Evolutionary conservation across 2,329 filamentous ascomycete genomes (phyloP), one percentile per base, ranked within the genome.

Genomic region (Calonectria crousiana): DNA sequence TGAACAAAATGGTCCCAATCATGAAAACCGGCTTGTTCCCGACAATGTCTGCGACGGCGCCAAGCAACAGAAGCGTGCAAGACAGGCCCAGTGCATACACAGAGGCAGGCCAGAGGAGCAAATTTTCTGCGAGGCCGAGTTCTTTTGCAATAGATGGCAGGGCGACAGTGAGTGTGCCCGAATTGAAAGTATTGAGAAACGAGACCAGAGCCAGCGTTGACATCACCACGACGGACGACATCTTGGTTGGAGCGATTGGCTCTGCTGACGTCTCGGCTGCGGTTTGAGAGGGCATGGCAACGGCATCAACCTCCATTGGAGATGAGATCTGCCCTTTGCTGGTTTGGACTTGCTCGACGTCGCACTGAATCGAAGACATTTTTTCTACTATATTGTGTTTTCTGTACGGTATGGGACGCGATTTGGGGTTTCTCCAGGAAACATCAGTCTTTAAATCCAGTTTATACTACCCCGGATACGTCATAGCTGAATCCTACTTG

Each of bases 41-140:
- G 6, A 86, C 77, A 0, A 85, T 79, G 64, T 86, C 85, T 6
- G 83, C 83, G 0, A 85, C 74, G 0, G 84, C 82, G 13, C 84
- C 85, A 60, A 85, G 83, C 4, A 86, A 78, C 51, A 86, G 82
- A 6, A 86, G 56, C 0, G 79, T 60, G 23, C 78, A 80, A 4
- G 78, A 77, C 0, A 78, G 67, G 0, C 73, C 75, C 0, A 80
- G 69, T 0, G 78, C 77, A 0, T 80, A 80, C 0, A 80, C 78
- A 0, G 78, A 79, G 0, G 78, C 78, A 0, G 78, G 78, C 78
- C 78, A 80, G 0, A 80, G 23, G 2, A 80, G 73, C 5, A 80
- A 69, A 1, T 76, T 80, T 4, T 79, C 78, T 0, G 77, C 71
- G 2, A 80, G 69, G 1, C 74, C 68, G 0, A 80, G 68, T 0